Percentiles rank a stretch among this genome's conserved stretches.
Conservation (phyloP, 352 stramenopile genomes). For the Phytophthora pseudosyringae region DNA sequence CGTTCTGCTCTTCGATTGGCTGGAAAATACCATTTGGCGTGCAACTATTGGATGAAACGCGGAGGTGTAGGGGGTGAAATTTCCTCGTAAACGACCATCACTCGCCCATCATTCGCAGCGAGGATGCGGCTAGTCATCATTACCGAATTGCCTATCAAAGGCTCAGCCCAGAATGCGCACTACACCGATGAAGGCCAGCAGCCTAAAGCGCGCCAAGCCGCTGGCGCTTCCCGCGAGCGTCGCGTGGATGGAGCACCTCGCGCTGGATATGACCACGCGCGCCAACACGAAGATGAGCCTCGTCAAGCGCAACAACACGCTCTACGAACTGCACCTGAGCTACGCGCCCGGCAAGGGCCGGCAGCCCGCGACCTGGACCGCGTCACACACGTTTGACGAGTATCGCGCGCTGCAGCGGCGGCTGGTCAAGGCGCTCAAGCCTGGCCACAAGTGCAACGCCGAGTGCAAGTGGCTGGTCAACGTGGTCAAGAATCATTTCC, state of each 20-base stretch:
- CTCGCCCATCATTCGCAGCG: neutral
- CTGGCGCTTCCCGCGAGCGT: slow-evolving; percentile 33
- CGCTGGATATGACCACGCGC: slow-evolving; percentile 33
- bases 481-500: slow-evolving; percentile 62
- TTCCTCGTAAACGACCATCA: slow-evolving; percentile 20
- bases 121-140: slow-evolving; percentile 8
- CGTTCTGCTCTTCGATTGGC: slow-evolving; percentile 4
- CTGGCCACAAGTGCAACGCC: slow-evolving; percentile 62
- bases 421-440: slow-evolving; percentile 46
- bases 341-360: slow-evolving; percentile 10
- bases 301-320: slow-evolving; percentile 37
- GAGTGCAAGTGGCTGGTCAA: slow-evolving; percentile 64
- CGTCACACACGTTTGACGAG: slow-evolving; percentile 46
- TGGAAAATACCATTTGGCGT: neutral
- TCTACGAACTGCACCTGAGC: slow-evolving; percentile 41
- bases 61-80: slow-evolving; percentile 8
- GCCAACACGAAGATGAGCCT: slow-evolving; percentile 34
- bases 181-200: slow-evolving; percentile 14
- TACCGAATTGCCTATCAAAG: slow-evolving; percentile 8
- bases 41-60: neutral
- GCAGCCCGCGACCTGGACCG: slow-evolving; percentile 31
- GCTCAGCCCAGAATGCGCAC: slow-evolving; percentile 4
- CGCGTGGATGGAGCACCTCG: slow-evolving; percentile 37
- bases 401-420: slow-evolving; percentile 51
- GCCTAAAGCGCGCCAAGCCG: slow-evolving; percentile 32